phyloP scores from a whole-genome alignment of 2,329 filamentous ascomycete species.

The Nigrospora oryzae region DNA sequence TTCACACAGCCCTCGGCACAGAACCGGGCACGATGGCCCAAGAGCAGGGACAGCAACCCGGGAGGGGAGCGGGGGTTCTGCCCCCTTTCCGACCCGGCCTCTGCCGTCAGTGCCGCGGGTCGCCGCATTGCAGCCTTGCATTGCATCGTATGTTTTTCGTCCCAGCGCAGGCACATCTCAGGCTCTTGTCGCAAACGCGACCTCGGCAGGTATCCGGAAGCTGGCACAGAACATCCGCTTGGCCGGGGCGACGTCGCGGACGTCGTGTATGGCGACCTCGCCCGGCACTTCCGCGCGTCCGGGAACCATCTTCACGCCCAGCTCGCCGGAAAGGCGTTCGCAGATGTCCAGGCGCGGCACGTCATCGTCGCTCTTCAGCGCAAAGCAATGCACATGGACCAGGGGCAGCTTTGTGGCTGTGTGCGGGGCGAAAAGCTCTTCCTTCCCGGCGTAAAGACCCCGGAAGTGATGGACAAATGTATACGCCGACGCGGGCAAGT shows the following conservation, averaged over 20 bases:
- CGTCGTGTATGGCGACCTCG: constrained; percentile 53
- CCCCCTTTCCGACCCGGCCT: no score
- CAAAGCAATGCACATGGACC: constrained; percentile 93
- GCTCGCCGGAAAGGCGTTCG: constrained; percentile 52
- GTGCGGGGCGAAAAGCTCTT: constrained; percentile 54
- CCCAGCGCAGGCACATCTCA: not conserved
- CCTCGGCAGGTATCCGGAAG: constrained; percentile 73
- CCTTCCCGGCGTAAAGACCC: constrained; percentile 69
- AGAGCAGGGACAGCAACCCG: no score
- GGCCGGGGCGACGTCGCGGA: constrained; percentile 82
- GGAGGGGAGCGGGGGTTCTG: no score
- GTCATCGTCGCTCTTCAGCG: constrained; percentile 70
- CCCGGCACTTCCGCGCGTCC: constrained; percentile 37
- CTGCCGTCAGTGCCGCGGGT: no score
- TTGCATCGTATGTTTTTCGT: no score
- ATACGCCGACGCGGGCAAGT: constrained; percentile 83
- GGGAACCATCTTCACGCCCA: constrained; percentile 50
- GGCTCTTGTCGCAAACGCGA: constrained; percentile 58
- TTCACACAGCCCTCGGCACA: no score
- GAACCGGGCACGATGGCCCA: no score
- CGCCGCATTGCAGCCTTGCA: no score
- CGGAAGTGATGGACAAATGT: constrained; percentile 71
- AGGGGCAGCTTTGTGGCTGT: constrained; percentile 60
- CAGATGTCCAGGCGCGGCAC: constrained; percentile 57
- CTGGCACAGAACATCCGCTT: constrained; percentile 97